Evolutionary conservation across 2,329 filamentous ascomycete species (phyloP).

Genomic region (Sarocladiaceae sp.): DNA sequence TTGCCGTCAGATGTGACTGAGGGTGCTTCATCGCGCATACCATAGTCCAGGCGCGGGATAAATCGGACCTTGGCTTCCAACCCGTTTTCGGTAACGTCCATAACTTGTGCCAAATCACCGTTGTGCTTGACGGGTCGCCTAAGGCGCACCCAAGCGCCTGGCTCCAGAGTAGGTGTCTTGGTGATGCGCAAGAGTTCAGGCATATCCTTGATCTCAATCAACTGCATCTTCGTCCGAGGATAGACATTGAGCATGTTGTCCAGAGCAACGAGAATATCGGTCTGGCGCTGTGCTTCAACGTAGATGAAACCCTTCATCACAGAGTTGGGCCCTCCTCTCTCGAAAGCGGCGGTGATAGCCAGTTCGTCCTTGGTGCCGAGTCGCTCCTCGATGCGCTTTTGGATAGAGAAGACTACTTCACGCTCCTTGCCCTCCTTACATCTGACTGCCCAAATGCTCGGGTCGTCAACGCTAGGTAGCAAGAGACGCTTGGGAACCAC

Average conservation of each 20-base stretch:
- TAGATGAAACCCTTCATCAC: slow-evolving; percentile 95
- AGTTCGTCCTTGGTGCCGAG: slow-evolving; percentile 73
- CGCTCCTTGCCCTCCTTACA: slow-evolving; percentile 95
- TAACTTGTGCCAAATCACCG: slow-evolving; percentile 85
- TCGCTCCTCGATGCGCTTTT: slow-evolving; percentile 83
- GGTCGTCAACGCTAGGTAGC: slow-evolving; percentile 90
- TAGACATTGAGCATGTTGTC: slow-evolving; percentile 88
- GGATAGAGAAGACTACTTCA: slow-evolving; percentile 82
- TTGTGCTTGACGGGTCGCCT: slow-evolving; percentile 75
- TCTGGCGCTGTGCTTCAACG: slow-evolving; percentile 83
- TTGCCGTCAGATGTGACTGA: slow-evolving; percentile 57
- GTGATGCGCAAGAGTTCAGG: slow-evolving; percentile 88
- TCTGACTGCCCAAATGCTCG: slow-evolving; percentile 89
- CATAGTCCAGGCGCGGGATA: slow-evolving; percentile 90
- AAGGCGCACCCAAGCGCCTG: slow-evolving; percentile 89
- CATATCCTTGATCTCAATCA: slow-evolving; percentile 96
- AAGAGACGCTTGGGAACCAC: slow-evolving; percentile 82
- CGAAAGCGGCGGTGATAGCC: slow-evolving; percentile 85
- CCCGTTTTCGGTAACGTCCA: slow-evolving; percentile 90
- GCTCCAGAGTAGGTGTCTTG: slow-evolving; percentile 80
- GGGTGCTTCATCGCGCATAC: slow-evolving; percentile 70
- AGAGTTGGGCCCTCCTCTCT: slow-evolving; percentile 72
- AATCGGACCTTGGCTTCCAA: slow-evolving; percentile 82
- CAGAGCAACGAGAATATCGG: slow-evolving; percentile 77
- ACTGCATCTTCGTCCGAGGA: slow-evolving; percentile 76